phyloP scores from a whole-genome alignment of 192 early-diverging fungal genomes.

The Podila minutissima region DNA sequence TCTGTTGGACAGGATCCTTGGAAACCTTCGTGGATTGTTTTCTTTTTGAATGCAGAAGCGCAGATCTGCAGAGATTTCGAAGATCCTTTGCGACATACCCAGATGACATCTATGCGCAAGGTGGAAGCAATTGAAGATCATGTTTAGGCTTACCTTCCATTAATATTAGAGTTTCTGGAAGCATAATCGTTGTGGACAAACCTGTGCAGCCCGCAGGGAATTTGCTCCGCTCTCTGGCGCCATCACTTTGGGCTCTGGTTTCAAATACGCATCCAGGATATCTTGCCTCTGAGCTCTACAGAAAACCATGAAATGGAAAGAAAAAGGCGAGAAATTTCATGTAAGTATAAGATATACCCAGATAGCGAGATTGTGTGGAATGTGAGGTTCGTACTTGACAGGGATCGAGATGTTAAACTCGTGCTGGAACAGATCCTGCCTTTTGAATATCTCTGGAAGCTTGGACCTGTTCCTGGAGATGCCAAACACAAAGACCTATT shows the following conservation, averaged over 20 bases:
- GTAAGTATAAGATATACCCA: neutral
- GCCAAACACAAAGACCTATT: conserved; percentile 55
- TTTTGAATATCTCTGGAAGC: conserved; percentile 50
- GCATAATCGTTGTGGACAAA: neutral
- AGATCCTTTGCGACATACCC: conserved; percentile 71
- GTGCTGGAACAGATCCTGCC: conserved; percentile 49
- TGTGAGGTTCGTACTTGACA: conserved; percentile 34
- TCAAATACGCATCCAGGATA: conserved; percentile 6
- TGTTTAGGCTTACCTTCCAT: neutral
- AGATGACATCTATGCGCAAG: conserved; percentile 57
- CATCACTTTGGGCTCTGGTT: neutral
- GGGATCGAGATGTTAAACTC: conserved; percentile 53
- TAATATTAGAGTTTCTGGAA: neutral
- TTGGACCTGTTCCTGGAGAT: conserved; percentile 42
- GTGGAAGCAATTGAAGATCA: neutral
- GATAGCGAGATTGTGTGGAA: neutral
- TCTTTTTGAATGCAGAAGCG: conserved; percentile 26
- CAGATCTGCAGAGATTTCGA: conserved; percentile 48
- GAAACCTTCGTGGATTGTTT: neutral
- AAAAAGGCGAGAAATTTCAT: neutral
- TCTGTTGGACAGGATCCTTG: neutral
- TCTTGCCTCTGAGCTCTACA: conserved; percentile 17
- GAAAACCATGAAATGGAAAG: neutral
- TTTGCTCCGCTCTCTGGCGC: neutral
- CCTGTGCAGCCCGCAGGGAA: conserved; percentile 19